These are phyloP conservation scores for Colletotrichum tropicale DNA, from an alignment of 2,329 filamentous ascomycete genomes.

Conservation along the genomic window DNA sequence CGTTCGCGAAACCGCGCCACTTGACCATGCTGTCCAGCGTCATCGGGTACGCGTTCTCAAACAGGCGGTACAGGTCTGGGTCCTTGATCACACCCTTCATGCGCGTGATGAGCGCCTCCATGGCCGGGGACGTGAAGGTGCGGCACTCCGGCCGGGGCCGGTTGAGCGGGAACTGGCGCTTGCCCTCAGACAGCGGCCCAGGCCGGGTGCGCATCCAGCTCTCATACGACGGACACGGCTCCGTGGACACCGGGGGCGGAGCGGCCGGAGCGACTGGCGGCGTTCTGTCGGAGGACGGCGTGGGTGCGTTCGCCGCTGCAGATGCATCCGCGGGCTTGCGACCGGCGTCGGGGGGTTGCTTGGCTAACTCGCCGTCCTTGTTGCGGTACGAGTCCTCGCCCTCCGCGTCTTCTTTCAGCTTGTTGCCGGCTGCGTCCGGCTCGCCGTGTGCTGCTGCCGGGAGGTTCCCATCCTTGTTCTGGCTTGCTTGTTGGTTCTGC, in stretches of 20 bases:
- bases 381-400: slow-evolving; percentile 16
- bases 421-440: background rate
- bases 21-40: slow-evolving; percentile 82
- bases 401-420: slow-evolving; percentile 2
- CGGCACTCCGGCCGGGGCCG: slow-evolving; percentile 78
- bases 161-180: slow-evolving; percentile 78
- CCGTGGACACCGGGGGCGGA: background rate
- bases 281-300: background rate
- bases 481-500: background rate
- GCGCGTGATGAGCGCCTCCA: slow-evolving; percentile 71
- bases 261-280: background rate
- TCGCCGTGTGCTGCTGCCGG: slow-evolving; percentile 1
- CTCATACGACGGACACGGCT: slow-evolving; percentile 1
- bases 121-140: slow-evolving; percentile 77
- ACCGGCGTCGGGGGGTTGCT: background rate
- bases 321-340: background rate
- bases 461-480: background rate
- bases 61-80: slow-evolving; percentile 76
- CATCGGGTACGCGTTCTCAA: slow-evolving; percentile 84
- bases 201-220: slow-evolving; percentile 12
- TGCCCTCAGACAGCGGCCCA: slow-evolving; percentile 62
- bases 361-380: slow-evolving; percentile 9
- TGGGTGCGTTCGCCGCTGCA: background rate
- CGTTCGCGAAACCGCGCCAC: slow-evolving; percentile 69
- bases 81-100: slow-evolving; percentile 46